Percentiles rank a stretch among this genome's conserved stretches.
Conservation (phyloP, 2,329 filamentous ascomycete genomes). For the Epichloe uncinata region DNA sequence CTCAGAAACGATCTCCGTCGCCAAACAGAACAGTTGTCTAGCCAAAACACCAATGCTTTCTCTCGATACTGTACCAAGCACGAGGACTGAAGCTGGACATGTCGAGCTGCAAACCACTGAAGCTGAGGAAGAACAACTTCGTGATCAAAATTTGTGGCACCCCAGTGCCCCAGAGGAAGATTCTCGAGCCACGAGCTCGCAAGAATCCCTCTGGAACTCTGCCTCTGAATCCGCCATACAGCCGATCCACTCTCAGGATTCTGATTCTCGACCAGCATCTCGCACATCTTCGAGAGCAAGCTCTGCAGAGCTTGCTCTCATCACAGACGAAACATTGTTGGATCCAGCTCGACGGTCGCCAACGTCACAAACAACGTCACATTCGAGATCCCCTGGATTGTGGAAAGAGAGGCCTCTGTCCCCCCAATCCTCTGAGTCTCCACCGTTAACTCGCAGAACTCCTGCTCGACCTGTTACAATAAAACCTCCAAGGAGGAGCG, state of each 20-base stretch:
- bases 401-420: neutral
- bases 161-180: neutral
- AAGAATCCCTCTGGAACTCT: neutral
- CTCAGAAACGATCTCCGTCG: neutral
- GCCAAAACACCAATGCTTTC: neutral
- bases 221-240: neutral
- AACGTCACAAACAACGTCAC: neutral
- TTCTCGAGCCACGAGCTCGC: neutral
- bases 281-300: neutral
- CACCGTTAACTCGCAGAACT: slow-evolving; percentile 8
- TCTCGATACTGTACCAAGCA: neutral
- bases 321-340: neutral
- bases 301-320: neutral
- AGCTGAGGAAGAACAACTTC: neutral
- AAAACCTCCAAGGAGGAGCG: slow-evolving; percentile 40
- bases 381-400: neutral
- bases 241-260: neutral
- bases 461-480: slow-evolving; percentile 33
- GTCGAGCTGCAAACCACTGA: neutral
- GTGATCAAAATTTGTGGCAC: neutral
- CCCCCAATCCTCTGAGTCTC: neutral
- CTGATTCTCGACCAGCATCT: neutral
- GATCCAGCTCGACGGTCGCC: neutral
- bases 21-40: neutral
- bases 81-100: neutral